These are phyloP conservation scores for Daldinia decipiens DNA, from an alignment of 495 filamentous ascomycete species.

Conservation along the genomic window DNA sequence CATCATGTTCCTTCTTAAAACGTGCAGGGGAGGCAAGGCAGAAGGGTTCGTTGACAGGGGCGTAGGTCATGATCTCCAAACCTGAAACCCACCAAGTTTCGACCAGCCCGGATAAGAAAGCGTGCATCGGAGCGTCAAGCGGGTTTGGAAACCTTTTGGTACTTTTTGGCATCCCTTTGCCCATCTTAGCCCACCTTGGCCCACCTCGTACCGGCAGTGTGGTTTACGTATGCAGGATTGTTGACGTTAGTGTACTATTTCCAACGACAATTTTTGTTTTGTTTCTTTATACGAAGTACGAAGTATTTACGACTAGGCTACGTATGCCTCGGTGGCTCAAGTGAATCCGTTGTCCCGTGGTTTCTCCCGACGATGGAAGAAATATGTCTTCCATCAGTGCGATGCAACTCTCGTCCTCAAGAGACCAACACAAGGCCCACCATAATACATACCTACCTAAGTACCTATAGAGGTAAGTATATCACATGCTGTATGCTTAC, in stretches of 20 bases:
- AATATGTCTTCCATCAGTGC: neutral
- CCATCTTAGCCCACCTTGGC: conserved; percentile 13
- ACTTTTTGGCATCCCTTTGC: conserved; percentile 2
- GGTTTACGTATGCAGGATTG: conserved; percentile 39
- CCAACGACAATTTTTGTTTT: neutral
- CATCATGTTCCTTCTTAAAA: conserved; percentile 49
- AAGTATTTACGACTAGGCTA: neutral
- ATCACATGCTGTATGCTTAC: no score
- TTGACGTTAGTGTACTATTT: conserved; percentile 9
- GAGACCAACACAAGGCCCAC: no score
- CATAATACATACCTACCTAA: no score
- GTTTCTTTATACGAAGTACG: conserved; percentile 5
- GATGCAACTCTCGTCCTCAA: no score
- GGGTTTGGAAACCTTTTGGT: conserved; percentile 18
- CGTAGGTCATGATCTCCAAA: conserved; percentile 43
- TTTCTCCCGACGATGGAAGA: neutral
- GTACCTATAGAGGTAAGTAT: no score
- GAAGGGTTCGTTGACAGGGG: conserved; percentile 31
- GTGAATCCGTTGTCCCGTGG: neutral
- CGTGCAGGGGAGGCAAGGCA: conserved; percentile 41
- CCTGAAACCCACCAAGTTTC: conserved; percentile 50
- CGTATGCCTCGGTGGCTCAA: neutral
- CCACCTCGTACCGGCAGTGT: conserved; percentile 38
- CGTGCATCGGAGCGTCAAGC: conserved; percentile 29
- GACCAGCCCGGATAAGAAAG: conserved; percentile 43